These are phyloP conservation scores for Paraphoma chrysanthemicola DNA, from an alignment of 2,329 filamentous ascomycete species.

Conservation along the genomic window DNA sequence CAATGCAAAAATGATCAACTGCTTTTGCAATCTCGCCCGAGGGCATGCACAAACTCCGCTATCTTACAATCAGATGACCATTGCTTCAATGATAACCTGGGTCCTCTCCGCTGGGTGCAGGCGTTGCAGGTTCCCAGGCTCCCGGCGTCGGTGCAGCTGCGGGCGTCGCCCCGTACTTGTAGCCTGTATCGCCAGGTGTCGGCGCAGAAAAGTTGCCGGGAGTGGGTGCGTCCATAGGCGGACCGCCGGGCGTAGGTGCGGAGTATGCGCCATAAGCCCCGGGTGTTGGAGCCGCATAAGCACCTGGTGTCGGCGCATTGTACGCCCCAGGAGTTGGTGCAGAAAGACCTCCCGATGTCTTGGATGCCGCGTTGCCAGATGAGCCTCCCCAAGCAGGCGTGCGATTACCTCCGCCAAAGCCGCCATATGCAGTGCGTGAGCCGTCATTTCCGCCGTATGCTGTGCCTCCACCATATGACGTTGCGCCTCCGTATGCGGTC, in stretches of 20 bases:
- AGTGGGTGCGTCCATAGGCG: conserved; percentile 48
- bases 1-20: conserved; percentile 3
- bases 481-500: conserved; percentile 44
- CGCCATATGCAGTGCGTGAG: conserved; percentile 58
- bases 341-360: conserved; percentile 33
- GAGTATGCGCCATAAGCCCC: conserved; percentile 44
- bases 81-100: conserved; percentile 29
- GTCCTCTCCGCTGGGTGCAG: conserved; percentile 34
- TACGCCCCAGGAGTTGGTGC: conserved; percentile 43
- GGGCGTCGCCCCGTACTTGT: conserved; percentile 47
- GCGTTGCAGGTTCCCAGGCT: conserved; percentile 60
- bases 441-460: conserved; percentile 46
- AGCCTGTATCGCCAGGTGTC: conserved; percentile 42
- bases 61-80: conserved; percentile 5
- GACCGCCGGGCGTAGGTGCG: conserved; percentile 46
- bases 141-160: conserved; percentile 66
- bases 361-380: conserved; percentile 28
- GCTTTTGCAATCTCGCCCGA: conserved; percentile 3
- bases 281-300: conserved; percentile 46
- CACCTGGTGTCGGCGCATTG: conserved; percentile 45
- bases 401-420: conserved; percentile 59
- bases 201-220: conserved; percentile 49
- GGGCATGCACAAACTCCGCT: background rate
- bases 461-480: conserved; percentile 56
- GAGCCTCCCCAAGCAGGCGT: conserved; percentile 64